Percentiles rank a stretch among this genome's conserved stretches.
These are phyloP conservation scores for Geotrichum restrictum DNA, from an alignment of 1,139 yeast species.

Conservation along the genomic window DNA sequence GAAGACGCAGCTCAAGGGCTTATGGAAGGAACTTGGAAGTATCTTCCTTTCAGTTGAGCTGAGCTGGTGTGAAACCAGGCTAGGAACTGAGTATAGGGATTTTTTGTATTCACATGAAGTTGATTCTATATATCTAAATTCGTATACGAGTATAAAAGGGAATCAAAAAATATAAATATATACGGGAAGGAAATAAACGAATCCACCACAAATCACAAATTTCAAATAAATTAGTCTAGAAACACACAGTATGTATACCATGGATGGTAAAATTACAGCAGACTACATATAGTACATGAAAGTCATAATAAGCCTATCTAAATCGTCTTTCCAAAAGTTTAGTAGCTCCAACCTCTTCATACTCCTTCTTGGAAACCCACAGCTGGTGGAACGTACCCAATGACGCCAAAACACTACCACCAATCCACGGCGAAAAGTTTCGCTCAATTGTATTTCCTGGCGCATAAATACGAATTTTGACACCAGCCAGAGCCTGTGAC, in stretches of 20 bases:
- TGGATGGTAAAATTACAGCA: not conserved
- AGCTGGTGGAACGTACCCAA: constrained; percentile 95
- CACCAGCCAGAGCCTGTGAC: constrained; percentile 74
- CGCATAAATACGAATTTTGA: constrained; percentile 83
- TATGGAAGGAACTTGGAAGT: constrained; percentile 38
- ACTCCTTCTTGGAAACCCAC: constrained; percentile 92
- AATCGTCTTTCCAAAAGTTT: constrained; percentile 47
- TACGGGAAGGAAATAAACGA: not conserved
- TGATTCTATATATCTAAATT: too few relatives aligned
- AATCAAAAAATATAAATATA: not conserved
- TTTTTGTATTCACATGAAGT: too few relatives aligned
- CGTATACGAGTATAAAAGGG: not conserved
- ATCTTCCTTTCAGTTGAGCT: constrained; percentile 7
- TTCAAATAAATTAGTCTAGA: not conserved
- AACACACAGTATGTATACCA: not conserved
- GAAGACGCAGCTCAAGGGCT: constrained; percentile 39
- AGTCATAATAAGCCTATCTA: constrained; percentile 23
- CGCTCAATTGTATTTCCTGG: constrained; percentile 83
- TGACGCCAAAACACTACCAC: constrained; percentile 88
- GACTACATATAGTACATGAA: not conserved
- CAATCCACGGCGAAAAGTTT: constrained; percentile 87
- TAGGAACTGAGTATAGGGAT: too few relatives aligned
- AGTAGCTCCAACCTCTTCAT: constrained; percentile 86
- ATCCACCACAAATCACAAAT: not conserved
- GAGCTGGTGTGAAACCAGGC: too few relatives aligned